Evolutionary conservation across 2,329 filamentous ascomycete genomes (phyloP).

Genomic region (Keithomyces neogunnii): DNA sequence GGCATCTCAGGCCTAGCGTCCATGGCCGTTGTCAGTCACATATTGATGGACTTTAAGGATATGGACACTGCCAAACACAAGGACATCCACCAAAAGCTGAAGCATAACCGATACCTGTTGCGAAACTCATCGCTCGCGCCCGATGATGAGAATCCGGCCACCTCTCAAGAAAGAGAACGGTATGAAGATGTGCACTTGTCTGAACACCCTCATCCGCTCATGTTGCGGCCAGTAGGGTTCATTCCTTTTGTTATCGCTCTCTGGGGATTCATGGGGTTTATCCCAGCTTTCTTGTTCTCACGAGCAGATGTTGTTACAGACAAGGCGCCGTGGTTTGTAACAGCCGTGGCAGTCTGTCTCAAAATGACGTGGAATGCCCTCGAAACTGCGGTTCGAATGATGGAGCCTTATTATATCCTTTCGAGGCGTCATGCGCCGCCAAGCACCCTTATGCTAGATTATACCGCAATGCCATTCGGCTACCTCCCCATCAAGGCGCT

Average conservation of each 20-base stretch:
- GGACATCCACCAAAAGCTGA: conserved; percentile 61
- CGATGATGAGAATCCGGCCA: conserved; percentile 40
- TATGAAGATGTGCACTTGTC: conserved; percentile 42
- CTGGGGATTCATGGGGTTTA: conserved; percentile 44
- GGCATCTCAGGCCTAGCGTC: conserved; percentile 67
- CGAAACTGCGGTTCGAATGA: conserved; percentile 62
- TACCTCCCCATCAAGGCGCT: conserved; percentile 55
- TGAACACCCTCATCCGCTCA: conserved; percentile 59
- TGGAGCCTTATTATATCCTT: conserved; percentile 67
- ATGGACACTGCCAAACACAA: conserved; percentile 59
- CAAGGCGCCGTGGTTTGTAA: conserved; percentile 57
- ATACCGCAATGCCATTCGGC: conserved; percentile 62
- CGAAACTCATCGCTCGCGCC: conserved; percentile 64
- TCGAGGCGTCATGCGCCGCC: conserved; percentile 56
- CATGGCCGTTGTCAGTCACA: conserved; percentile 67
- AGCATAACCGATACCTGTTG: conserved; percentile 57
- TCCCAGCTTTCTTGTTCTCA: conserved; percentile 57
- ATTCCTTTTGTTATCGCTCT: conserved; percentile 53
- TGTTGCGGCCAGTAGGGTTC: conserved; percentile 53
- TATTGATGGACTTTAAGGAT: conserved; percentile 65
- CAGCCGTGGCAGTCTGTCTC: conserved; percentile 54
- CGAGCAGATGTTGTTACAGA: conserved; percentile 46
- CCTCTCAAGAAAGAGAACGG: conserved; percentile 33
- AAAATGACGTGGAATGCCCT: conserved; percentile 62
- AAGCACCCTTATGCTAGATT: conserved; percentile 61